A percentile compares a stretch with the other conserved stretches of the same genome.
Evolutionary conservation across 768 basidiomycete species (phyloP).

Genomic region (Serendipita sp.): DNA sequence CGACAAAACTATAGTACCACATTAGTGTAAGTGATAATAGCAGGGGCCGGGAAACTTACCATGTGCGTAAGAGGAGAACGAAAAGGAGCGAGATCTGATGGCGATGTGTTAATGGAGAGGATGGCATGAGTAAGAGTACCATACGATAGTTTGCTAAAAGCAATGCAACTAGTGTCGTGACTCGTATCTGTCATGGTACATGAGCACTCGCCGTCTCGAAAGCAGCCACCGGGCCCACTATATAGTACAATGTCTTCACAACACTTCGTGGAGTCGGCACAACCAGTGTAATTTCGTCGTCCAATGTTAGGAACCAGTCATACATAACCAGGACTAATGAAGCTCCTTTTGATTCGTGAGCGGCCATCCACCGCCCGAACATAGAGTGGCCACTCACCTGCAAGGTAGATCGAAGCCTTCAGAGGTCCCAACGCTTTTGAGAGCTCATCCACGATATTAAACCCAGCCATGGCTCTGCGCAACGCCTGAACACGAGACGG

Average conservation of each 20-base stretch:
- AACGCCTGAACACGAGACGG: background rate
- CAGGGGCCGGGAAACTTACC: background rate
- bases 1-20: background rate
- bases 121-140: background rate
- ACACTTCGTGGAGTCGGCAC: background rate
- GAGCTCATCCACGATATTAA: background rate
- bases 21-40: background rate
- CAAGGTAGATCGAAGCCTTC: background rate
- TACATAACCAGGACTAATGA: background rate
- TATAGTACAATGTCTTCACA: background rate
- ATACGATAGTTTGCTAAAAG: background rate
- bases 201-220: background rate
- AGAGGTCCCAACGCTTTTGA: background rate
- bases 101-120: no score
- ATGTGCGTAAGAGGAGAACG: background rate
- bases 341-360: background rate
- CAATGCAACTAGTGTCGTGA: background rate
- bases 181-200: background rate
- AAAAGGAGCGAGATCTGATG: background rate
- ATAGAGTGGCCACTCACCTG: background rate
- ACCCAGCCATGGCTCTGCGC: background rate
- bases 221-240: background rate
- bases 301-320: constrained; percentile 1
- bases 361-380: background rate
- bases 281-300: background rate